phyloP scores from a whole-genome alignment of 108 stramenopile species.

The Schizochytrium sp. region DNA sequence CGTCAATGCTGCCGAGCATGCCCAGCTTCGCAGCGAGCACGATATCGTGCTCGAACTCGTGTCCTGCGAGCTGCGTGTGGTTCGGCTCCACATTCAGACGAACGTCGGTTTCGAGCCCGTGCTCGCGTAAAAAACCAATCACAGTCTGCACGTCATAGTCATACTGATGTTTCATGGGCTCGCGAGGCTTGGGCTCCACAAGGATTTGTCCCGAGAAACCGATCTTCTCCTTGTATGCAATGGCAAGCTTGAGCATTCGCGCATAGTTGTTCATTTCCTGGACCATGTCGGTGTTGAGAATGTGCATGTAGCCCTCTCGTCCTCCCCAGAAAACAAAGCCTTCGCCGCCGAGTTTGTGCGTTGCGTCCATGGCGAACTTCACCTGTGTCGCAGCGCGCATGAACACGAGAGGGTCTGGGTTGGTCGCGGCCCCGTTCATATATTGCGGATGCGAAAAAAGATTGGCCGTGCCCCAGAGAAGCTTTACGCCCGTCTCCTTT shows the following conservation, averaged over 20 bases:
- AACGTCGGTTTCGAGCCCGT: slow-evolving; percentile 52
- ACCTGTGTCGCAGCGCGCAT: slow-evolving; percentile 55
- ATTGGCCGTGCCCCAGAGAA: slow-evolving; percentile 62
- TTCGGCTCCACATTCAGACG: slow-evolving; percentile 64
- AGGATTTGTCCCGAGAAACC: slow-evolving; percentile 48
- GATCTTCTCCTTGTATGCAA: slow-evolving; percentile 46
- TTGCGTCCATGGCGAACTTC: slow-evolving; percentile 56
- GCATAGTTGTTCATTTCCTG: slow-evolving; percentile 58
- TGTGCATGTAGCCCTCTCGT: slow-evolving; percentile 51
- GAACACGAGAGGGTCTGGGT: slow-evolving; percentile 52
- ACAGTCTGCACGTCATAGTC: slow-evolving; percentile 64
- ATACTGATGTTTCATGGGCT: slow-evolving; percentile 63
- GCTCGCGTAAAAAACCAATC: slow-evolving; percentile 52
- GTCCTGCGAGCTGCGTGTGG: slow-evolving; percentile 61
- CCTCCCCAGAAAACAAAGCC: slow-evolving; percentile 66
- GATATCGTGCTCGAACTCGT: slow-evolving; percentile 57
- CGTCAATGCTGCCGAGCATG: slow-evolving; percentile 59
- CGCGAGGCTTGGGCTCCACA: slow-evolving; percentile 60
- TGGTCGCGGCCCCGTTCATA: slow-evolving; percentile 62
- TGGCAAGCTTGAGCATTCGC: slow-evolving; percentile 49
- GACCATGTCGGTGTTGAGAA: slow-evolving; percentile 53
- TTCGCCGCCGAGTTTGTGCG: slow-evolving; percentile 49
- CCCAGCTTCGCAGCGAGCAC: slow-evolving; percentile 42
- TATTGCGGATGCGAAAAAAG: slow-evolving; percentile 53
- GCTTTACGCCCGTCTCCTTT: slow-evolving; percentile 50